Base-by-base conservation (phyloP, 2,329 filamentous ascomycete genomes). In the Thermothelomyces thermophilus region DNA sequence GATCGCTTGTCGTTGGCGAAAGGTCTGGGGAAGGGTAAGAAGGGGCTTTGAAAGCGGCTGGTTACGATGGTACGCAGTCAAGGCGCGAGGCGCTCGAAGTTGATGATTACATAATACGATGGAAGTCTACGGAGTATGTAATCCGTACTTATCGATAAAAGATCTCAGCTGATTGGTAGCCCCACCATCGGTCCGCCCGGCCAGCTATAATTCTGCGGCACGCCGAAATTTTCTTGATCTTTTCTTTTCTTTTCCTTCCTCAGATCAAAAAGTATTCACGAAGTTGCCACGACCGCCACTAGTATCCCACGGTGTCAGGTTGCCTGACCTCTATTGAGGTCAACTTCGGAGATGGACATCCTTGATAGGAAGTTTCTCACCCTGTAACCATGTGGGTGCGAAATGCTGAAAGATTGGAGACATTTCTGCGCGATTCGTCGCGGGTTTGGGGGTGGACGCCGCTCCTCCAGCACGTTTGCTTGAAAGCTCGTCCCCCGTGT, bases 341-440 rank as follows among this genome's bases (percentile, higher is more conserved):
- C 66, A 73, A 51, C 65, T 79, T 75, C 77, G 76, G 70, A 81
- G 75, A 81, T 66, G 56, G 70, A 75, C 67, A 68, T 60, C 77
- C 77, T 75, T 75, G 75, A 78, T 80, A 81, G 77, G 78, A 81
- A 82, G 76, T 79, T 73, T 79, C 66, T 67, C 74, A 73, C 66
- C 67, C 64, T 66, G 67, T 62, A 59, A 62, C 56, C 65, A 24
- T 61, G 69, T 74, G 74, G 70, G 72, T 71, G 71, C 66, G 72
- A 70, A 71, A 79, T 77, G 78, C 76, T 75, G 77, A 78, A 73
- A 62, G 75, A 79, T 73, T 70, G 75, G 77, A 77, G 72, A 78
- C 70, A 81, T 75, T 59, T 63, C 56, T 34, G 37, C 11, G 17
- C 14, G n/a, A 17, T 40, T 16, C 36, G 36, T 37, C 16, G 35